Base-by-base conservation (phyloP, 2,329 filamentous ascomycete genomes). In the Endothia cerciana region DNA sequence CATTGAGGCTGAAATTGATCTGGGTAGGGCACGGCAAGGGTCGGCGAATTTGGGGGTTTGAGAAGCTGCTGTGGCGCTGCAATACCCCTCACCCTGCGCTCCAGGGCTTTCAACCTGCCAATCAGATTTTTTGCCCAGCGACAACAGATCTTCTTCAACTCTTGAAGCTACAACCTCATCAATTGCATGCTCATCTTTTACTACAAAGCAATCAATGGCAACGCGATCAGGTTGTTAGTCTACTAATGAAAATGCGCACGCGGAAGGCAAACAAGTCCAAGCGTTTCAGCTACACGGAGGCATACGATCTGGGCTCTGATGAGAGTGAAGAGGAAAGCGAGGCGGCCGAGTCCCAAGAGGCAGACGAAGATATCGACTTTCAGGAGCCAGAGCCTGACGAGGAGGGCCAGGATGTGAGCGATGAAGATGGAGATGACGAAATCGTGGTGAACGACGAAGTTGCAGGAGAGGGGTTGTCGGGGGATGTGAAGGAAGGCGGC, bases 241-340 rank as follows among this genome's bases (percentile, higher is more conserved):
- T 6, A 10, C 43, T n/a, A 22, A 30, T 36, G 25, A 59, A 5
- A 19, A 68, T 68, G 67, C 64, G 67, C 33, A 68, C 67, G n/a
- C 65, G 67, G 17, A 66, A 64, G 49, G 38, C 61, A 17, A 68
- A 68, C 59, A 68, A 67, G 17, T 53, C 51, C n/a, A 66, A 64
- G 47, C 64, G 64, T 19, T 62, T 60, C 28, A 67, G 56, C 38
- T 68, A 67, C 33, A 59, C 57, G 17, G 61, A 62, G 17, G 36
- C 49, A 13, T 61, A 64, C 33, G 63, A 60, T 33, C 56, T 65
- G 17, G 64, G 45, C 38, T 65, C 65, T 28, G 65, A 69, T 22
- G 65, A 67, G 28, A 63, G 57, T 17, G 64, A 62, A 19, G 63
- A 68, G n/a, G 66, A 62, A 28, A 57, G 58, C 11, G 55, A 66